Conservation (phyloP, 306 rosid genomes). For the Vigna radiata region DNA sequence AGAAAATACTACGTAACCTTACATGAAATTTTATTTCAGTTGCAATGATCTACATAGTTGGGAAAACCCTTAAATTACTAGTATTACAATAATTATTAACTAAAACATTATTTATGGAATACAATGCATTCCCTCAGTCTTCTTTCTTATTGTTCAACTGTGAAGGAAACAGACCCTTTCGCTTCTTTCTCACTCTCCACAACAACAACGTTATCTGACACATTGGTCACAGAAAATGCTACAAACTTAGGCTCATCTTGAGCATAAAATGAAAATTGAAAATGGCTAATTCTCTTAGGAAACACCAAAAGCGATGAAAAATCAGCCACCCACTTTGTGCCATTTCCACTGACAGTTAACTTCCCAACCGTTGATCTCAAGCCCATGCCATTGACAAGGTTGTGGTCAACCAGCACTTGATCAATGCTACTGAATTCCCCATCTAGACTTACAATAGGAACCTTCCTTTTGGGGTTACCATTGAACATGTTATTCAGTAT, state of each 20-base stretch:
- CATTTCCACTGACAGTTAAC: slow-evolving; percentile 51
- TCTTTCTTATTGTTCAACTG: slow-evolving; percentile 48
- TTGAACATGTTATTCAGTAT: slow-evolving; percentile 68
- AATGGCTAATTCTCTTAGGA: slow-evolving; percentile 57
- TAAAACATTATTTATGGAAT: background rate
- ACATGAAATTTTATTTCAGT: background rate
- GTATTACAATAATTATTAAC: too few species aligned
- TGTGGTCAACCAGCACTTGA: slow-evolving; percentile 68
- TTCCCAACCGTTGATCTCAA: slow-evolving; percentile 70
- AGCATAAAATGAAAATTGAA: slow-evolving; percentile 59
- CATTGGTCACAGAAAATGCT: slow-evolving; percentile 60
- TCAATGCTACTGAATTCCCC: slow-evolving; percentile 62
- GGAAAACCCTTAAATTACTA: too few species aligned
- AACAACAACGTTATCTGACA: slow-evolving; percentile 59
- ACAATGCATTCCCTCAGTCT: slow-evolving; percentile 18
- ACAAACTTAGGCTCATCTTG: slow-evolving; percentile 56
- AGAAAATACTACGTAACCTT: too few species aligned
- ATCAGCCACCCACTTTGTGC: slow-evolving; percentile 69
- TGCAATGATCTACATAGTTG: background rate
- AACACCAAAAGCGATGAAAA: slow-evolving; percentile 60
- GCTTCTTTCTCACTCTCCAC: slow-evolving; percentile 53
- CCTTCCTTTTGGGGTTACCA: slow-evolving; percentile 52
- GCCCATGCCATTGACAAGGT: slow-evolving; percentile 67
- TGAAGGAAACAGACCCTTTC: slow-evolving; percentile 44
- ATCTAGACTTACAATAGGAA: slow-evolving; percentile 62